These are phyloP conservation scores for Tephrocybe sp. DNA, from an alignment of 768 basidiomycete genomes.

Conservation along the genomic window DNA sequence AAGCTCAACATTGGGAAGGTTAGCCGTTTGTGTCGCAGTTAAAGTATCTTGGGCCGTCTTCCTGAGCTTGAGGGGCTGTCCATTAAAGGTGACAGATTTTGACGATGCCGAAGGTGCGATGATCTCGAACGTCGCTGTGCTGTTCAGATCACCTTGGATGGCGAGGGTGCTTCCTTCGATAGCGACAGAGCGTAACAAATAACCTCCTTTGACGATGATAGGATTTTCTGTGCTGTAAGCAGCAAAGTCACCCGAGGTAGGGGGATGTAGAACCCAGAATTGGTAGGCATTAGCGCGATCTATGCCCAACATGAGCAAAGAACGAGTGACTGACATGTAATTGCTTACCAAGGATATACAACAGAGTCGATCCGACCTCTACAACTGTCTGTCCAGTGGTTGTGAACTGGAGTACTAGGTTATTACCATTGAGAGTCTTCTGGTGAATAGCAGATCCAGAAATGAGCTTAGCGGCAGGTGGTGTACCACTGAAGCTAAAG, in stretches of 20 bases:
- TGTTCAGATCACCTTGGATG: constrained; percentile 42
- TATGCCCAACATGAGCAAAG: constrained; percentile 12
- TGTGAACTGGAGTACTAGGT: constrained; percentile 40
- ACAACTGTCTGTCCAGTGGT: constrained; percentile 46
- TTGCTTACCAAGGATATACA: constrained; percentile 42
- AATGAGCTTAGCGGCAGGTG: constrained; percentile 29
- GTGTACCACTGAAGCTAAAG: constrained; percentile 31
- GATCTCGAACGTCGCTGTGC: constrained; percentile 42
- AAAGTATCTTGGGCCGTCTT: constrained; percentile 42
- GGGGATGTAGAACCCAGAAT: constrained; percentile 48
- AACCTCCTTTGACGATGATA: constrained; percentile 46
- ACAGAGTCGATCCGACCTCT: constrained; percentile 35
- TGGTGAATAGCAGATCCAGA: constrained; percentile 35
- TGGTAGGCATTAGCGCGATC: constrained; percentile 48
- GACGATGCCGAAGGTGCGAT: constrained; percentile 40
- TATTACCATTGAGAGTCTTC: constrained; percentile 29
- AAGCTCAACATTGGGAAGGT: constrained; percentile 31
- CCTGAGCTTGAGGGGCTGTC: constrained; percentile 25
- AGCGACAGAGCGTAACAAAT: constrained; percentile 39
- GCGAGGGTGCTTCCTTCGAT: constrained; percentile 34
- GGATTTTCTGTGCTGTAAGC: constrained; percentile 38
- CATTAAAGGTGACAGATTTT: constrained; percentile 42
- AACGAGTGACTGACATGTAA: not conserved
- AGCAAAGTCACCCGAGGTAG: constrained; percentile 32
- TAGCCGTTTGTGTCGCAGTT: constrained; percentile 25